Evolutionary conservation across 768 basidiomycete species (phyloP).

Genomic region (Rhodotorula sphaerocarpa): DNA sequence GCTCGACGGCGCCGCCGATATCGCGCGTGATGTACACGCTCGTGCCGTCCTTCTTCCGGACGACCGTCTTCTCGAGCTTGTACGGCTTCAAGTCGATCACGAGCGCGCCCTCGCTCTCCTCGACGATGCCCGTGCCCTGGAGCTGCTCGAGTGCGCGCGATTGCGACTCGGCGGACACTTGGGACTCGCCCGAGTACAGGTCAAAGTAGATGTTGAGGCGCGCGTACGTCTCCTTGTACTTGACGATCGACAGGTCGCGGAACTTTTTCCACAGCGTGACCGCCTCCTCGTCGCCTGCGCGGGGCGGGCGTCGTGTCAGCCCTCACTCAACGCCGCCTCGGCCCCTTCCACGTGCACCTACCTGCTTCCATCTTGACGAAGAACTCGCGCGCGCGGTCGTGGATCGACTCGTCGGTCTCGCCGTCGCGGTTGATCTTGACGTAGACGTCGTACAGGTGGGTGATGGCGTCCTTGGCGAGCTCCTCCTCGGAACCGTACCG

Average conservation of each 20-base stretch:
- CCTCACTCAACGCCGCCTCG: not conserved
- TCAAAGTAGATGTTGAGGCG: constrained; percentile 85
- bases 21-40: constrained; percentile 52
- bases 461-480: constrained; percentile 79
- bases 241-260: constrained; percentile 81
- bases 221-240: constrained; percentile 79
- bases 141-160: constrained; percentile 61
- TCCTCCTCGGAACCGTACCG: constrained; percentile 76
- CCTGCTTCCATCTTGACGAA: constrained; percentile 73
- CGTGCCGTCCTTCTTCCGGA: constrained; percentile 62
- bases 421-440: constrained; percentile 81
- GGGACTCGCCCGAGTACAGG: constrained; percentile 73
- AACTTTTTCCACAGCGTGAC: constrained; percentile 84
- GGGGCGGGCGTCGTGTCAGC: too few species aligned
- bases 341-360: not conserved
- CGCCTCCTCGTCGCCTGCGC: constrained; percentile 61
- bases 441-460: constrained; percentile 88
- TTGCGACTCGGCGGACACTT: constrained; percentile 48
- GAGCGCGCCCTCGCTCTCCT: constrained; percentile 65
- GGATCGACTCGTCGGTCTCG: constrained; percentile 30
- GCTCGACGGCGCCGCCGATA: constrained; percentile 85
- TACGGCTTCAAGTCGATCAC: constrained; percentile 78
- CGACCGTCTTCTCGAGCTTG: constrained; percentile 83
- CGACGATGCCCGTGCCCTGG: constrained; percentile 62
- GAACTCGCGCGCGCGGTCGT: constrained; percentile 60